Base-by-base conservation (phyloP, 768 basidiomycete species). In the Psilocybe cubensis region DNA sequence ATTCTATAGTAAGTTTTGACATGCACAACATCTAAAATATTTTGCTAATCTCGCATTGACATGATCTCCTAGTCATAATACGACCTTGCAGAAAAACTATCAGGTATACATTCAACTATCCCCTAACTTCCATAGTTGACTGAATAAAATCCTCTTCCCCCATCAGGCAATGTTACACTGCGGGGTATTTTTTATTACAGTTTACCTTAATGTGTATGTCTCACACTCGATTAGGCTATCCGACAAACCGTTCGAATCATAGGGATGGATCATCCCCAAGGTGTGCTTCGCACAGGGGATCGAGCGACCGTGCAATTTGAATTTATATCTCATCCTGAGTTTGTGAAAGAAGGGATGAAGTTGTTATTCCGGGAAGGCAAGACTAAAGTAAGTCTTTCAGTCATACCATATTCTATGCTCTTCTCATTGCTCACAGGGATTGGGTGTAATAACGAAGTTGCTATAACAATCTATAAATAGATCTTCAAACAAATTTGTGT, bases 231-330 rank as follows among this genome's bases (percentile, higher is more conserved):
- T n/a, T 61, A 92, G 91, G 92, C 93, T 60, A 80, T 95, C 33
- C 87, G 92, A 27, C 95, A 97, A 76, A 97, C 95, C 1, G 95
- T 96, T 18, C 83, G 89, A 52, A 95, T 97, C 61, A 71, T 94
- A n/a, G 85, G 79, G 40, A 92, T 95, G 82, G 95, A 98, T 67
- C 89, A 94, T 62, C 91, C 93, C 6, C 89, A 92, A 66, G 90
- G 89, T 11, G 79, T 96, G 33, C 78, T 99, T 25, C 87, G 96
- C 18, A 99, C 96, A 0, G 97, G 97, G 3, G 97, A 99, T 68
- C 84, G 95, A 28, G 93, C 94, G 2, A 94, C 88, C 2, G 94
- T 98, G n/a, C 83, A 84, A 29, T 98, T 98, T 64, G 93, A 98
- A 74, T 96, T 98, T 67, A 92, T 96, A 53, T 88, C 91, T 12